Conservation (phyloP, 2,329 filamentous ascomycete species). For the Colletotrichum agaves region DNA sequence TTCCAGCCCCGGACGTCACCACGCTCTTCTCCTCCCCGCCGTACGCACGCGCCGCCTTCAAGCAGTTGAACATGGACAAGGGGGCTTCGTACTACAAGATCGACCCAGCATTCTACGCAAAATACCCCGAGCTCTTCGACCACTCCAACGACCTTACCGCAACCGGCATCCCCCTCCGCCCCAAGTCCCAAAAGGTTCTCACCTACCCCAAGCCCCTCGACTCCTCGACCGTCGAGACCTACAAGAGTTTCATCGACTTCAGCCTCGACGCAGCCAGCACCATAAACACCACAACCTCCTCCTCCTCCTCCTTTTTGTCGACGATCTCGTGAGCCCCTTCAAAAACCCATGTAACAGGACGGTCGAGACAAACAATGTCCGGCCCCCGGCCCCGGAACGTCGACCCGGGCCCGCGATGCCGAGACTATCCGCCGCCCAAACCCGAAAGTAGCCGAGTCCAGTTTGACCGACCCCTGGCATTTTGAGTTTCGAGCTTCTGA, state of each 20-base stretch:
- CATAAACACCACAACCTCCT: too few species aligned
- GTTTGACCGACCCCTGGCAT: not conserved
- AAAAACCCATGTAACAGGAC: slow-evolving; percentile 6
- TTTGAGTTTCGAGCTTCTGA: not conserved
- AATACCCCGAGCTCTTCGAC: slow-evolving; percentile 47
- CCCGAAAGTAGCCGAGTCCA: slow-evolving; percentile 16
- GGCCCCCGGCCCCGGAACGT: not conserved
- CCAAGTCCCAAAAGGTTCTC: slow-evolving; percentile 41
- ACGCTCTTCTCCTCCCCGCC: slow-evolving; percentile 41
- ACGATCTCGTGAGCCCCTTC: not conserved
- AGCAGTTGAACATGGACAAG: slow-evolving; percentile 45
- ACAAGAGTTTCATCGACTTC: slow-evolving; percentile 48
- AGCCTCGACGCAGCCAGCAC: slow-evolving; percentile 43
- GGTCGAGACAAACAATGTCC: slow-evolving; percentile 21
- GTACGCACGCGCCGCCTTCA: slow-evolving; percentile 43
- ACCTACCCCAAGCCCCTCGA: slow-evolving; percentile 45
- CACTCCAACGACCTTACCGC: slow-evolving; percentile 41
- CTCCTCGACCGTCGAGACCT: slow-evolving; percentile 44
- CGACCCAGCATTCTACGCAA: slow-evolving; percentile 46
- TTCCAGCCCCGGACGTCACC: slow-evolving; percentile 42
- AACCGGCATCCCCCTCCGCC: slow-evolving; percentile 43
- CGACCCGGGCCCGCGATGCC: slow-evolving; percentile 21
- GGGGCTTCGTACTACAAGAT: slow-evolving; percentile 48
- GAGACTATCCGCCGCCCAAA: slow-evolving; percentile 5
- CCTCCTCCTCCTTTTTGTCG: slow-evolving; percentile 6